Evolutionary conservation across 2,329 filamentous ascomycete genomes (phyloP), one percentile per base, ranked within the genome.

Genomic region (Remersonia thermophila): DNA sequence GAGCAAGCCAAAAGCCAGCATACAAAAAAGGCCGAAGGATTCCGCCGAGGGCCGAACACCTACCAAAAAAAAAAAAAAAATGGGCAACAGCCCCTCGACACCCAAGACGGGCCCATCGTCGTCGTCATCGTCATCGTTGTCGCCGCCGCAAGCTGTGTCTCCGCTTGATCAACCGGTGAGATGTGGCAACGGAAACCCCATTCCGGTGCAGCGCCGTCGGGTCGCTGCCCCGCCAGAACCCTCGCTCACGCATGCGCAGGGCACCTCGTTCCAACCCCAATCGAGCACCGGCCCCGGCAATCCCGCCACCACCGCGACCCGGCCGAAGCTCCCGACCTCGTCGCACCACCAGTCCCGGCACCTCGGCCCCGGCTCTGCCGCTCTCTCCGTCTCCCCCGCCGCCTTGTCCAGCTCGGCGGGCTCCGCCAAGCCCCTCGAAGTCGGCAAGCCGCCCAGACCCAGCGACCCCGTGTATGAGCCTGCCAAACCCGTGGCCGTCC

Each of bases 201-300:
- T 72, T 51, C 63, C 69, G 41, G 65, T 70, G 45, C 69, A 73
- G 46, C 61, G 65, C 43, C 69, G 71, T 47, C 65, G 70, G 45
- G 69, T 66, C 40, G 67, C 67, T 48, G 73, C 69, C 37, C 72
- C 73, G 33, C 74, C 74, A 40, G 74, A 78, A 57, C 66, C 69
- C 36, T 77, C 74, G 34, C 65, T 73, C 43, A 67, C 73, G 45
- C 71, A 74, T 55, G 73, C 73, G 34, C 66, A 70, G 39, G 71
- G 71, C 47, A 72, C 69, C 39, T 40, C 47, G 32, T 42, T 46
- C 35, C 48, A 51, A 39, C 46, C 46, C 17, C 37, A 40, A 27
- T 71, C 67, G 33, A 39, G n/a, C 32, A 32, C 27, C 27, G 28
- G 28, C 36, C 7, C 11, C 20, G 9, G 20, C 20, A 23, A 23